Evolutionary conservation across 176 grass and related monocot genomes (phyloP), one percentile per base, ranked within the genome.

Genomic region (Eragrostis nindensis): DNA sequence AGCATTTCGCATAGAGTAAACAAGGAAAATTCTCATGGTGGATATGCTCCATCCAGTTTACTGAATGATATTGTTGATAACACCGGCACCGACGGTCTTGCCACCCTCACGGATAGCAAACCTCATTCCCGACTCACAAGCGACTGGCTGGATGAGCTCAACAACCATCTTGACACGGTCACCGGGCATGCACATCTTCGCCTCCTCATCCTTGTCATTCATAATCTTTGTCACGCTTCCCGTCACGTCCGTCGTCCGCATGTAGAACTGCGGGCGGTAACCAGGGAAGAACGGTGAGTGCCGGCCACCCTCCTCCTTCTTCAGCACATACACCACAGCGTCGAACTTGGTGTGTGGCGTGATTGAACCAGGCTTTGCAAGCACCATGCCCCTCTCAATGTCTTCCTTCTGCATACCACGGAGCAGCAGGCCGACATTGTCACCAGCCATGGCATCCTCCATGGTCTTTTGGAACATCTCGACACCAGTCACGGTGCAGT

Each of bases 391-490:
- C 56, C 94, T 84, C 80, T 94, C 89, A 18, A 97, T 89, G 78
- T 97, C 94, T 0, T 74, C 87, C 87, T 97, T 97, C 74, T 89
- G 87, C 40, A 94, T 89, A 68, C 94, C 94, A 64, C 94, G 86
- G 67, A 97, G 91, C 11, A 97, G 82, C 1, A 97, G 66, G 0
- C 91, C 89, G 0, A 97, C 94, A 84, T 97, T 97, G 82, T 97
- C 94, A 5, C 94, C 91, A 1, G 91, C 94, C 80, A 97, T 92
- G 70, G 94, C 94, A 43, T 97, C 94, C 27, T 94, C 91, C 74
- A 97, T 86, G 21, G 88, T 97, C 82, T 97, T 97, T 78, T 94
- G 91, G 80, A 94, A 97, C 94, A 97, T 97, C 86, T 97, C 94
- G 5, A 97, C 94, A 46, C 94, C 94, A 3, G 94, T 97, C 6